Evolutionary conservation across 805 yeast genomes (phyloP).

Genomic region (Teunomyces barrocoloradensis): DNA sequence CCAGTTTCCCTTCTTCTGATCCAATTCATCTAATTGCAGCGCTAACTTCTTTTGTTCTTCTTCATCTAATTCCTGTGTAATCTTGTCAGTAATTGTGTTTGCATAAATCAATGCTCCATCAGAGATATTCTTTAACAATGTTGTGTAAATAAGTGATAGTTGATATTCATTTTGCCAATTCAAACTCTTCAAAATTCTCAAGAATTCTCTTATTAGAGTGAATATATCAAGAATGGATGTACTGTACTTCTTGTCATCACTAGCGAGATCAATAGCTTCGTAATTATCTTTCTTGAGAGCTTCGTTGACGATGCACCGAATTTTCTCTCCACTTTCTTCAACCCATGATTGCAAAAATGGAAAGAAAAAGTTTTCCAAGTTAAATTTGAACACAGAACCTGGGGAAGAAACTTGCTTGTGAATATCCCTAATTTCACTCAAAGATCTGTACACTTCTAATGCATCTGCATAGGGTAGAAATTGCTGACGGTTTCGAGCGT

Average conservation of each 20-base stretch:
- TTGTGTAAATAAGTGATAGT: constrained; percentile 58
- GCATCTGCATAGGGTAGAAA: constrained; percentile 53
- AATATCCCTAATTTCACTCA: constrained; percentile 52
- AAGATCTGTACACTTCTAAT: constrained; percentile 50
- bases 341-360: constrained; percentile 39
- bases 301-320: constrained; percentile 47
- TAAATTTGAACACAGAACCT: constrained; percentile 30
- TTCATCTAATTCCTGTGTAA: constrained; percentile 43
- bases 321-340: constrained; percentile 43
- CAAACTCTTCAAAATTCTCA: constrained; percentile 55
- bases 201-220: constrained; percentile 55
- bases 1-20: constrained; percentile 33
- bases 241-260: constrained; percentile 45
- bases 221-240: constrained; percentile 69
- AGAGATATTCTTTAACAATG: constrained; percentile 60
- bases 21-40: constrained; percentile 6
- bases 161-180: constrained; percentile 69
- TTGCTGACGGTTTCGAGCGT: constrained; percentile 29
- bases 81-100: constrained; percentile 31
- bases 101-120: constrained; percentile 57
- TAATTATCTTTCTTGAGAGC: constrained; percentile 61
- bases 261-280: constrained; percentile 46
- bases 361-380: constrained; percentile 55
- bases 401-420: constrained; percentile 46
- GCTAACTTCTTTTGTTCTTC: constrained; percentile 21